phyloP scores from a whole-genome alignment of 345 rosid genomes.

The Iberis pinnata region DNA sequence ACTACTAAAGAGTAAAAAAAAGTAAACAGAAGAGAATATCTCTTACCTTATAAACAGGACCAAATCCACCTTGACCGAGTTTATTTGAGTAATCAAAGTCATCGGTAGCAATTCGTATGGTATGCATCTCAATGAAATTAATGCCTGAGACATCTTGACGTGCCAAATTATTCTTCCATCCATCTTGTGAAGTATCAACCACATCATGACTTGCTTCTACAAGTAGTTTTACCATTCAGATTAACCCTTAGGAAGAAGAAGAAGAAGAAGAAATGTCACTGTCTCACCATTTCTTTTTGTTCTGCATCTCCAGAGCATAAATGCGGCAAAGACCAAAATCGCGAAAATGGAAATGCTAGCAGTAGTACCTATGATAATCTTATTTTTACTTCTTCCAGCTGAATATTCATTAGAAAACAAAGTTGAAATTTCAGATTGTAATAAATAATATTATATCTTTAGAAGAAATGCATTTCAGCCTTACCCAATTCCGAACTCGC shows the following conservation, averaged over 20 bases:
- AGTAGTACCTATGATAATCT: constrained; percentile 2
- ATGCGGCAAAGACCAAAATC: constrained; percentile 7
- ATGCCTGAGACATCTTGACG: constrained; percentile 20
- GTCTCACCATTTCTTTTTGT: constrained; percentile 11
- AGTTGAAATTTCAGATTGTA: background rate
- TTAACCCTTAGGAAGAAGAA: no score
- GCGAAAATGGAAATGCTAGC: constrained; percentile 17
- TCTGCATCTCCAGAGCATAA: constrained; percentile 15
- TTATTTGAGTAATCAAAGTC: constrained; percentile 24
- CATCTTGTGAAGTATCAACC: constrained; percentile 12
- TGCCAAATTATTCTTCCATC: constrained; percentile 6
- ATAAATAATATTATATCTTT: background rate
- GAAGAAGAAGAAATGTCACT: no score
- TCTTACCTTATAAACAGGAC: constrained; percentile 33
- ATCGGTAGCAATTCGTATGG: constrained; percentile 24
- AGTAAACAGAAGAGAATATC: background rate
- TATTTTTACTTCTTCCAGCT: constrained; percentile 22
- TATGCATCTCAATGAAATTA: constrained; percentile 14
- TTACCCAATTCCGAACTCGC: constrained; percentile 26
- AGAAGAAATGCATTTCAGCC: constrained; percentile 10
- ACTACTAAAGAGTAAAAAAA: background rate
- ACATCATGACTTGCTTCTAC: background rate
- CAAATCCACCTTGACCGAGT: constrained; percentile 36
- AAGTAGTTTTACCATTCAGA: no score
- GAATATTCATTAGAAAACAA: constrained; percentile 1